phyloP scores from a whole-genome alignment of 2,329 filamentous ascomycete genomes.

The Aspergillus sp. region DNA sequence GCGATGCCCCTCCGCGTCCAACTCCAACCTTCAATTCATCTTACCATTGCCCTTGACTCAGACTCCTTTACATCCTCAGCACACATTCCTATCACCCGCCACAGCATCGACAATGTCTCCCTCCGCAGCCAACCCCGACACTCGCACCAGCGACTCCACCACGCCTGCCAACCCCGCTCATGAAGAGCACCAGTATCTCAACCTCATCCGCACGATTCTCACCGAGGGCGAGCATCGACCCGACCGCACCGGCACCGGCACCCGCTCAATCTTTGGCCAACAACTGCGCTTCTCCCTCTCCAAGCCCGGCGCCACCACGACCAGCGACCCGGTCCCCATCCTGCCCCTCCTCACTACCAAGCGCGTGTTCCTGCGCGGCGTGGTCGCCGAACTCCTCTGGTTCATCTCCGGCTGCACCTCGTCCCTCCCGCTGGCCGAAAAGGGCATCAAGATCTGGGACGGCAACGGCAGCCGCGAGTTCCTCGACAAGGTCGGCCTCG shows the following conservation, averaged over 20 bases:
- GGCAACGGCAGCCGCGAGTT: conserved; percentile 90
- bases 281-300: conserved; percentile 86
- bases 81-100: not conserved
- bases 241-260: conserved; percentile 92
- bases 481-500: conserved; percentile 80
- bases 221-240: conserved; percentile 80
- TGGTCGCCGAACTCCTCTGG: conserved; percentile 93
- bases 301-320: conserved; percentile 46
- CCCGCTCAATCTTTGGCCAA: conserved; percentile 82
- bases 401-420: conserved; percentile 86
- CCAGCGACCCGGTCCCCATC: conserved; percentile 55
- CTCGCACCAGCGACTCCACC: conserved; percentile 5
- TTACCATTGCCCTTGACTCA: not conserved
- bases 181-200: conserved; percentile 92
- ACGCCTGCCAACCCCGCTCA: conserved; percentile 49
- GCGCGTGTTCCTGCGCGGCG: conserved; percentile 87
- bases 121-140: conserved; percentile 8
- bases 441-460: conserved; percentile 96
- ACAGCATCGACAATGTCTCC: conserved; percentile 8
- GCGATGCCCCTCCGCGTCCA: not conserved
- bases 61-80: not conserved
- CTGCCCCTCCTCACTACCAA: conserved; percentile 96
- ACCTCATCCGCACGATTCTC: conserved; percentile 83
- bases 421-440: conserved; percentile 70
- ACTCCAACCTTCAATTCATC: not conserved